A percentile compares a stretch with the other conserved stretches of the same genome.
These are phyloP conservation scores for Bipolaris zeicola DNA, from an alignment of 2,329 filamentous ascomycete species.

Conservation along the genomic window DNA sequence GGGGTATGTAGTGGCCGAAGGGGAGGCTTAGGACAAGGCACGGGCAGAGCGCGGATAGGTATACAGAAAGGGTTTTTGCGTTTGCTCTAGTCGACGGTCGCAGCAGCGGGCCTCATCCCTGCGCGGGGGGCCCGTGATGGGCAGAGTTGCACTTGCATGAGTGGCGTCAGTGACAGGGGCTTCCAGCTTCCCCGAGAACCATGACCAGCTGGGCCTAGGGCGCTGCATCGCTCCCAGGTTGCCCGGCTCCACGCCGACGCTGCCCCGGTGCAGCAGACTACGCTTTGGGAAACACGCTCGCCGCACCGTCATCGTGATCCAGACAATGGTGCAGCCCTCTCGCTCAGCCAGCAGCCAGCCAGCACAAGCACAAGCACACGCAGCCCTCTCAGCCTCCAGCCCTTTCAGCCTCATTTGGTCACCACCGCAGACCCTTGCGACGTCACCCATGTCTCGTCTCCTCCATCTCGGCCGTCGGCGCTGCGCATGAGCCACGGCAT, in stretches of 20 bases:
- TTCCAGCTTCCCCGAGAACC: conserved; percentile 26
- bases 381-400: too few species aligned
- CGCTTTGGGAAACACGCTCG: background rate
- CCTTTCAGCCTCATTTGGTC: background rate
- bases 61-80: conserved; percentile 35
- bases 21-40: conserved; percentile 12
- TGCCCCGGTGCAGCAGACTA: conserved; percentile 8
- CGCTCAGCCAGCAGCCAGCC: too few species aligned
- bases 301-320: background rate
- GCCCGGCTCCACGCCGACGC: conserved; percentile 10
- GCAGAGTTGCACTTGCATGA: conserved; percentile 14
- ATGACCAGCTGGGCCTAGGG: conserved; percentile 9
- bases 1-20: conserved; percentile 17
- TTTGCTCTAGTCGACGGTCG: conserved; percentile 23
- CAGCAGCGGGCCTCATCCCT: conserved; percentile 6
- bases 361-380: too few species aligned
- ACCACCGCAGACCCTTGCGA: background rate
- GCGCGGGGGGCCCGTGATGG: conserved; percentile 16
- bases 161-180: conserved; percentile 26
- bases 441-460: background rate
- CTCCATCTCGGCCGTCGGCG: background rate
- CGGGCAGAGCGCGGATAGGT: conserved; percentile 21
- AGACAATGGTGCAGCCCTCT: background rate
- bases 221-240: background rate
- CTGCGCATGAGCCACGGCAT: background rate